Base-by-base conservation (phyloP, 1,139 yeast genomes). In the Sugiyamaella castrensis region DNA sequence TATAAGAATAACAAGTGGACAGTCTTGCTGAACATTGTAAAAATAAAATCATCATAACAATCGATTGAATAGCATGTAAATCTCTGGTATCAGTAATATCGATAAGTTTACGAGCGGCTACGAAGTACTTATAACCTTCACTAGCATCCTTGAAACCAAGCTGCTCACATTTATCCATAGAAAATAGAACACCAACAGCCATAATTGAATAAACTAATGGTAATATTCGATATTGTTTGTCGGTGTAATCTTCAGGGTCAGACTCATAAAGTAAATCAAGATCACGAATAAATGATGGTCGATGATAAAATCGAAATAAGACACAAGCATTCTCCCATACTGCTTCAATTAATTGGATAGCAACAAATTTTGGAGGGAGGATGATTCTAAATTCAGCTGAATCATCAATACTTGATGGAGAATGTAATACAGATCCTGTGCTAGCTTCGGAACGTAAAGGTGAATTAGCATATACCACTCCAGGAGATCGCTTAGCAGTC, bases 301-400 rank as follows among this genome's bases (percentile, higher is more conserved):
- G 73, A 62, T 89, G 96, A 64, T 86, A 86, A 63, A 89, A 88
- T 48, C 96, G 72, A 63, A 87, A 86, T 48, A 88, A 70, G 10
- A 87, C 89, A 66, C 95, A 87, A 0, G 95, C 92, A 60, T 84
- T 83, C 56, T 82, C 80, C 95, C 96, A 88, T 1, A 92, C 87
- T 42, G 84, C 79, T 58, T 80, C 80, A 30, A 88, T 82, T 55
- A 88, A 72, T 58, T 80, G 80, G 39, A 85, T 67, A 0, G 96
- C 92, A 24, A 78, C 77, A 37, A 82, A 83, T 58, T 85, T 81
- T 1, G 91, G 79, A 0, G 97, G 97, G 40, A 89, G 68, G 8
- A 84, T 80, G 43, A 87, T 77, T 56, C 77, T 82, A 57, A 87
- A 57, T 32, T 34, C 45, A 19, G 30, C 43, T 15, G 42, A 30